Evolutionary conservation across 257 asterid species (phyloP).

Genomic region (Nicotiana attenuata): DNA sequence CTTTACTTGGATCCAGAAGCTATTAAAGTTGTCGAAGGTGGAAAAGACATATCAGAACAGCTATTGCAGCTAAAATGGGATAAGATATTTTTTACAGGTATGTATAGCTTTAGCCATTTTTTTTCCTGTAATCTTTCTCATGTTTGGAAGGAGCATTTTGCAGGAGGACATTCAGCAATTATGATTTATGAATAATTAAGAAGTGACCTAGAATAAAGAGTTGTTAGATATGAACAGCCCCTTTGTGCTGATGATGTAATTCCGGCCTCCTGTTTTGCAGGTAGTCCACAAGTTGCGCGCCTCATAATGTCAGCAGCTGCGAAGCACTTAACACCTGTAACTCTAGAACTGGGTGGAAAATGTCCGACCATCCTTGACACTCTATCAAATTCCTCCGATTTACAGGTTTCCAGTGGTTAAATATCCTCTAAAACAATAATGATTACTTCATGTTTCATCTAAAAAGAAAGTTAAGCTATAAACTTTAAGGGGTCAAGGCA

Average conservation of each 20-base stretch:
- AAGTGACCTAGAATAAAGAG: background rate
- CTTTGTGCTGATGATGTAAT: background rate
- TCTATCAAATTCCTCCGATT: slow-evolving; percentile 47
- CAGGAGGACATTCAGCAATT: background rate
- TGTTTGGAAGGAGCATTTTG: background rate
- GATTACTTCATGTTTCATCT: background rate
- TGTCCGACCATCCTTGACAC: slow-evolving; percentile 79
- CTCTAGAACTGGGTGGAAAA: slow-evolving; percentile 93
- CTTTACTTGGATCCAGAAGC: slow-evolving; percentile 71
- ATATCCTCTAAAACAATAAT: background rate
- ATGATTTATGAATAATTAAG: background rate
- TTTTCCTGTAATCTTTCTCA: background rate
- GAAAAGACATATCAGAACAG: slow-evolving; percentile 47
- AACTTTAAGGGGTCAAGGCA: background rate
- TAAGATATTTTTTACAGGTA: slow-evolving; percentile 93
- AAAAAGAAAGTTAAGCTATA: background rate
- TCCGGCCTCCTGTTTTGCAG: slow-evolving; percentile 29
- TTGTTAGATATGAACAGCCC: background rate
- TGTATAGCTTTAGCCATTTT: slow-evolving; percentile 22
- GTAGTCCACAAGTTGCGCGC: slow-evolving; percentile 73
- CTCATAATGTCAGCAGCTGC: slow-evolving; percentile 90
- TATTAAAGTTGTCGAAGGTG: slow-evolving; percentile 69
- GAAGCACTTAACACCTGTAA: slow-evolving; percentile 89
- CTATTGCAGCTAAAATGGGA: slow-evolving; percentile 76
- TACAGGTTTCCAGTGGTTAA: slow-evolving; percentile 41